Evolutionary conservation across 2,329 filamentous ascomycete species (phyloP).

Genomic region (Aspergillus fumigatus): DNA sequence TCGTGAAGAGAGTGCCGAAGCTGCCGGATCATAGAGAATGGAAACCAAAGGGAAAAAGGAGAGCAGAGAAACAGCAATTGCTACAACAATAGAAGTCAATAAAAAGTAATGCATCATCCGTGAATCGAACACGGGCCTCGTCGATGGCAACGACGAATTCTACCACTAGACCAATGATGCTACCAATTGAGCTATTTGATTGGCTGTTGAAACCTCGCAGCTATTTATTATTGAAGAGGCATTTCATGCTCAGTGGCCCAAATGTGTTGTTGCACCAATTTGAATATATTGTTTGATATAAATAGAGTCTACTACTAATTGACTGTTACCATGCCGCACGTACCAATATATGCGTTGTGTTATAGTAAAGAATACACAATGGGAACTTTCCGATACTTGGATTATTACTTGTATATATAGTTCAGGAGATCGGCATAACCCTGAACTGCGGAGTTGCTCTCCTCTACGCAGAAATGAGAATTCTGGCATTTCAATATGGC

Average conservation of each 20-base stretch:
- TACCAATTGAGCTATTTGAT: slow-evolving; percentile 2
- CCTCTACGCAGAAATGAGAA: neutral
- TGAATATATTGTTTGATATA: neutral
- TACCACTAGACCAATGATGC: slow-evolving; percentile 45
- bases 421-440: neutral
- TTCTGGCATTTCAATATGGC: no score
- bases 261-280: neutral
- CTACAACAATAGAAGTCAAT: no score
- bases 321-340: neutral
- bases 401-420: no score
- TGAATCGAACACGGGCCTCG: slow-evolving; percentile 46
- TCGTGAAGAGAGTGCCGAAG: no score
- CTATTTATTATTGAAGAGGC: no score
- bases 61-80: no score
- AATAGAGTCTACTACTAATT: neutral
- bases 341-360: no score
- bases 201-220: neutral
- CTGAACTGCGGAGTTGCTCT: neutral
- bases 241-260: accelerated
- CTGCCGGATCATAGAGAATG: no score
- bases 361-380: no score
- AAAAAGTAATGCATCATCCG: slow-evolving; percentile 37
- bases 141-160: slow-evolving; percentile 45
- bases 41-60: no score
- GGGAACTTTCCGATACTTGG: no score